Conservation (phyloP, 106 monocot species). For the Dioscorea zingiberensis region DNA sequence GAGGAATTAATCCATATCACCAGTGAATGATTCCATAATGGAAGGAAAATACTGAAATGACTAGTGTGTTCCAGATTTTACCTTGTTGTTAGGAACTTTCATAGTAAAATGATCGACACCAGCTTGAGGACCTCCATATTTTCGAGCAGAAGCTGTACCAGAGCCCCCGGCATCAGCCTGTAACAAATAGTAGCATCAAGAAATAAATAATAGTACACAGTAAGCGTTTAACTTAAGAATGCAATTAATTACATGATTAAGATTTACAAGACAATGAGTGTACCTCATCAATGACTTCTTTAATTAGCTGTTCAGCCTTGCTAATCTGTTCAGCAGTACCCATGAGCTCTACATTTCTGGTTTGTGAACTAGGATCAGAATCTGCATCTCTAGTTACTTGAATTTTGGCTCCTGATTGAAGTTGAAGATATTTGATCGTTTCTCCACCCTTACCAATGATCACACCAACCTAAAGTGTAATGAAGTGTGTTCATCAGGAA, state of each 20-base stretch:
- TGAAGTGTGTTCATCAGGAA: not conserved
- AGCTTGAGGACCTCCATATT: slow-evolving; percentile 17
- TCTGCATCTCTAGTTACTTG: slow-evolving; percentile 83
- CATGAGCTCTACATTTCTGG: slow-evolving; percentile 59
- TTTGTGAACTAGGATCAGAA: slow-evolving; percentile 58
- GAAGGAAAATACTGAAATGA: too few species aligned
- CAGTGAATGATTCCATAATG: not conserved
- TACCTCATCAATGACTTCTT: slow-evolving; percentile 71
- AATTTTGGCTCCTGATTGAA: slow-evolving; percentile 87
- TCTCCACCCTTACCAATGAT: slow-evolving; percentile 91
- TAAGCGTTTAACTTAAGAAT: too few species aligned
- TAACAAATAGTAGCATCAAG: not conserved
- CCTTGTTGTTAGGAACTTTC: slow-evolving; percentile 89
- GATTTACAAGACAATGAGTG: not conserved
- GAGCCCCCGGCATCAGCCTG: slow-evolving; percentile 84
- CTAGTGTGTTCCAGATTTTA: too few species aligned
- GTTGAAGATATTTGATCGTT: slow-evolving; percentile 79
- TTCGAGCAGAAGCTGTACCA: slow-evolving; percentile 30
- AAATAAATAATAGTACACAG: too few species aligned
- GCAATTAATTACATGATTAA: too few species aligned
- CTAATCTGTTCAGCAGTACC: slow-evolving; percentile 76
- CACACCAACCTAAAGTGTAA: slow-evolving; percentile 62
- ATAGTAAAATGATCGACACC: slow-evolving; percentile 64
- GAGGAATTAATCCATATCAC: not conserved
- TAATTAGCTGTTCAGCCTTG: slow-evolving; percentile 76